Percentiles rank a stretch among this genome's conserved stretches.
Evolutionary conservation across 176 grass and related monocot genomes (phyloP).

Genomic region (Rhynchospora tenuis): DNA sequence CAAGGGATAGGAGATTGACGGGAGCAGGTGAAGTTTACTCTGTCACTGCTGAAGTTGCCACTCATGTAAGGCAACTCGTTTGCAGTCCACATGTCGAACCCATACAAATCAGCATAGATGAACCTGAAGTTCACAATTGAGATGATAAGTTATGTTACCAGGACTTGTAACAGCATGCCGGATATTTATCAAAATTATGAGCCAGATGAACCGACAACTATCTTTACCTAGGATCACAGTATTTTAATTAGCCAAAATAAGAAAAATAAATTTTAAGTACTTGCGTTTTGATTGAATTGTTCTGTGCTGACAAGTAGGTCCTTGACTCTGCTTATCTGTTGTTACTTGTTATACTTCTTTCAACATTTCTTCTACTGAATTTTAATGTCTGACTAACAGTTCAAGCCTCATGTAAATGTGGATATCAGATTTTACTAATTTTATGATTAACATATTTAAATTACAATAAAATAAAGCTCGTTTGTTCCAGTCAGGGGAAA

Average conservation of each 20-base stretch:
- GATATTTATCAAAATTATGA: too few relatives aligned
- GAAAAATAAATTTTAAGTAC: too few relatives aligned
- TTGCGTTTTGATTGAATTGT: too few relatives aligned
- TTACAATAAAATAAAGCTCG: not conserved
- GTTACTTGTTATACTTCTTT: too few relatives aligned
- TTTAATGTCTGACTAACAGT: too few relatives aligned
- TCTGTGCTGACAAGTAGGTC: too few relatives aligned
- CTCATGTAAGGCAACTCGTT: not conserved
- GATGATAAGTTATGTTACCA: not conserved
- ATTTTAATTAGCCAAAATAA: not conserved
- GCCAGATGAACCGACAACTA: too few relatives aligned
- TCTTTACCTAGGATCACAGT: not conserved
- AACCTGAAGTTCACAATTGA: slow-evolving; percentile 2
- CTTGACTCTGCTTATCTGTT: too few relatives aligned
- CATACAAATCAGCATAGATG: slow-evolving; percentile 15
- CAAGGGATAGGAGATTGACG: not conserved
- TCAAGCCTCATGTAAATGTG: too few relatives aligned
- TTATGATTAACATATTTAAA: not conserved
- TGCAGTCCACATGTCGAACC: slow-evolving; percentile 19
- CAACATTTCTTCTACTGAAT: too few relatives aligned
- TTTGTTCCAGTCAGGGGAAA: not conserved
- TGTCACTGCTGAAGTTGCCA: slow-evolving; percentile 3
- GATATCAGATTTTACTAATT: too few relatives aligned
- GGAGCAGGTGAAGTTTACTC: slow-evolving; percentile 16
- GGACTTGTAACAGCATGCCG: not conserved